phyloP scores from a whole-genome alignment of 2,329 filamentous ascomycete species.

The Thermoascus crustaceus region DNA sequence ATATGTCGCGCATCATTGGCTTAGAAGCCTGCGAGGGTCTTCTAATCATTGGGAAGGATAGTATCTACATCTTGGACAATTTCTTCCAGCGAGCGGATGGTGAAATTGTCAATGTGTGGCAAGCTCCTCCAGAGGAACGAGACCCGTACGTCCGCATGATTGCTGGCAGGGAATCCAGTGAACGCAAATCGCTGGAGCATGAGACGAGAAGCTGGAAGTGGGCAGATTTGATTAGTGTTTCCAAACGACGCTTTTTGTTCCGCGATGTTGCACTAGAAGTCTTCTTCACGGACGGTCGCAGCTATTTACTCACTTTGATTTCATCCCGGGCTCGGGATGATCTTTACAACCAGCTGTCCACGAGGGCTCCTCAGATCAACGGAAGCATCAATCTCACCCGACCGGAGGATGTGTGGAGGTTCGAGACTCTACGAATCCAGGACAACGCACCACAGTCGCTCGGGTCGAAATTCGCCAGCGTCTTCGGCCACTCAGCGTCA shows the following conservation, averaged over 20 bases:
- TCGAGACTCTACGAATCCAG: constrained; percentile 70
- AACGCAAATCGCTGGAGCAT: constrained; percentile 57
- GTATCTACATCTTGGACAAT: constrained; percentile 89
- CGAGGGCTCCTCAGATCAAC: constrained; percentile 71
- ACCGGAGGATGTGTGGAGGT: constrained; percentile 82
- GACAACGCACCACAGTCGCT: constrained; percentile 59
- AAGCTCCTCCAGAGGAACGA: constrained; percentile 83
- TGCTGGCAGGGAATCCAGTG: constrained; percentile 61
- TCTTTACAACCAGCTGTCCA: constrained; percentile 65
- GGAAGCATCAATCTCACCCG: constrained; percentile 61
- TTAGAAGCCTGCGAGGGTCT: constrained; percentile 91
- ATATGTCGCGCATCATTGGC: constrained; percentile 88
- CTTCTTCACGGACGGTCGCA: constrained; percentile 94
- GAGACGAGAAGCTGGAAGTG: constrained; percentile 88
- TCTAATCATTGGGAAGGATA: constrained; percentile 84
- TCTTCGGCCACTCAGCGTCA: constrained; percentile 76
- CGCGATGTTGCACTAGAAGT: constrained; percentile 94
- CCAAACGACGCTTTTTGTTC: constrained; percentile 90
- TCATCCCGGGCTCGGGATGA: constrained; percentile 68
- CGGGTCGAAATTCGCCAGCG: constrained; percentile 81
- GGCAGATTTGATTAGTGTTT: constrained; percentile 89
- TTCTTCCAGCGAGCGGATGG: constrained; percentile 92
- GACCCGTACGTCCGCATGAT: constrained; percentile 96
- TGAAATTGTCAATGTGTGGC: constrained; percentile 94
- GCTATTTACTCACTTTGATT: constrained; percentile 82